Conservation (phyloP, 139 green algal species). For the Coccomyxa sp. region DNA sequence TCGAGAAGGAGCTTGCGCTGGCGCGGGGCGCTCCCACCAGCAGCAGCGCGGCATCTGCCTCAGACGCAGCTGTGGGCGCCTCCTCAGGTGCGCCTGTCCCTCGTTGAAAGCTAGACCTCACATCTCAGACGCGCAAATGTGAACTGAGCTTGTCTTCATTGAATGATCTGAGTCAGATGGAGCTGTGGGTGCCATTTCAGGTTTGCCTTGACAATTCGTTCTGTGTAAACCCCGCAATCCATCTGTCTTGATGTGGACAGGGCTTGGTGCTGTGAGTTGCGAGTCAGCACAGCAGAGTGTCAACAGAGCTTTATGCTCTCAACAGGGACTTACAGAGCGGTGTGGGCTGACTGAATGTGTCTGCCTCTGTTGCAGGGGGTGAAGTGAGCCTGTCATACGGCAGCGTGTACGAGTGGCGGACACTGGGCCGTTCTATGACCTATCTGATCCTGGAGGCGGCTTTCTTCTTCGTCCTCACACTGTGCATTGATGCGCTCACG, state of each 20-base stretch:
- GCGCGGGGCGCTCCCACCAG: too few relatives aligned
- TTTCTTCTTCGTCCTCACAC: conserved; percentile 10
- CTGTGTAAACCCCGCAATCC: too few relatives aligned
- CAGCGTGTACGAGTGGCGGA: conserved; percentile 11
- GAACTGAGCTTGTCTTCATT: not conserved
- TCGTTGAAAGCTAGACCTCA: not conserved
- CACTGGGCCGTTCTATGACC: conserved; percentile 20
- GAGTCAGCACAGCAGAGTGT: too few relatives aligned
- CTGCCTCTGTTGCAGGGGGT: not conserved
- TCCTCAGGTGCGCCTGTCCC: not conserved
- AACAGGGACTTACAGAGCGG: too few relatives aligned
- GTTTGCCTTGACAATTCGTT: too few relatives aligned
- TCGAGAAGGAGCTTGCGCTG: conserved; percentile 8
- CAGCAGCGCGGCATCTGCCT: not conserved
- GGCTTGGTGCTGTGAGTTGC: too few relatives aligned
- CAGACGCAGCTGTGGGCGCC: not conserved
- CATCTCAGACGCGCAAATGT: not conserved
- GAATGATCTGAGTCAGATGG: too few relatives aligned
- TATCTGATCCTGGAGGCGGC: conserved; percentile 8
- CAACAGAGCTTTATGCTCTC: too few relatives aligned
- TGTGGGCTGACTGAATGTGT: too few relatives aligned
- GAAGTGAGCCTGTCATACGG: not conserved
- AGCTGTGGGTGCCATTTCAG: too few relatives aligned
- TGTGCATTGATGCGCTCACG: not conserved
- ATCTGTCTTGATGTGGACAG: too few relatives aligned